Evolutionary conservation across 495 filamentous ascomycete species (phyloP), one percentile per base, ranked within the genome.

Genomic region (Articulospora tetracladia): DNA sequence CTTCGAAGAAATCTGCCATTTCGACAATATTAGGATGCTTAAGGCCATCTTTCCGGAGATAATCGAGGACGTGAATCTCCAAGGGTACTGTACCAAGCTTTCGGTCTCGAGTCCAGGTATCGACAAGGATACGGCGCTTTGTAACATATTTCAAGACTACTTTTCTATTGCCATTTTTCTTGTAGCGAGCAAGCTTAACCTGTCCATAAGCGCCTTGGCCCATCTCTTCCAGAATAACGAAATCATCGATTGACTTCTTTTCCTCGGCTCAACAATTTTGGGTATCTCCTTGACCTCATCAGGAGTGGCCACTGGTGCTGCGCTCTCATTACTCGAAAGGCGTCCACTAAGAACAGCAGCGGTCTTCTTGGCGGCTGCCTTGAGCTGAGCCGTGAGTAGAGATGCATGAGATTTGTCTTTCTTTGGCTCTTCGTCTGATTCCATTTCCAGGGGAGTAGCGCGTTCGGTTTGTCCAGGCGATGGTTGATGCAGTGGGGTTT

Each of bases 1-100:
- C 95, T 70, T 99, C 94, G 70, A 99, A 99, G 74, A 98, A 99
- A 59, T 95, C 93, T 34, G 88, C 85, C 95, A 99, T 98, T 75
- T 98, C 94, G 26, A 99, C 91, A 60, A 99, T 97, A 67, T 98
- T 98, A 24, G 92, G 89, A 68, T 99, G 94, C 66, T 84, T 87
- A 39, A 93, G 77, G 25, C 90, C 93, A 63, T 96, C 92, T 3
- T 89, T 81, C 28, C 92, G 86, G 1, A 99, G 85, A 69, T 93
- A 99, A 70, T 99, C 91, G 11, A 99, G 79, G 46, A 98, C 94
- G 66, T 99, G 94, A 63, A 99, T 98, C 73, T 99, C 94, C 57
- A 99, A 77, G 1, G 94, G 94, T 2, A 99, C 94, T 0, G 94
- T 99, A n/a, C 94, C 94, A 4, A 99, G 83, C 27, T 89, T 83